A percentile compares a stretch with the other conserved stretches of the same genome.
Evolutionary conservation across 345 rosid genomes (phyloP).

Genomic region (Eucalyptus decipiens): DNA sequence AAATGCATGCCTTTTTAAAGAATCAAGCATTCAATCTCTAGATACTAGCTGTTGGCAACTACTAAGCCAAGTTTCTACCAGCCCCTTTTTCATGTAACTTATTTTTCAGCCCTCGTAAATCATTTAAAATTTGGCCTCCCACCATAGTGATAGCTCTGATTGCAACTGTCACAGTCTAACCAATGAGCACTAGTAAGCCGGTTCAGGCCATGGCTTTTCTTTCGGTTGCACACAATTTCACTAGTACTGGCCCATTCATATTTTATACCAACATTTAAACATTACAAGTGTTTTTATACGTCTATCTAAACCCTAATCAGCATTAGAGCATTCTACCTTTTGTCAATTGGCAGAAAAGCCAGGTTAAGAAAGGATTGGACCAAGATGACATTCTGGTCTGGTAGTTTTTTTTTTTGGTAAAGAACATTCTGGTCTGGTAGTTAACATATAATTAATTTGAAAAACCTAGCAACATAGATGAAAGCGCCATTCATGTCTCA

Average conservation of each 20-base stretch:
- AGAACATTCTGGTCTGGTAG: neutral
- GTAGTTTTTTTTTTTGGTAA: no score
- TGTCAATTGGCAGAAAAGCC: neutral
- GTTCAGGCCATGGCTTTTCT: neutral
- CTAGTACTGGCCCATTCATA: neutral
- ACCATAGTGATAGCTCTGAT: neutral
- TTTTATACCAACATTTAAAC: neutral
- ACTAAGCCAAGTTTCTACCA: neutral
- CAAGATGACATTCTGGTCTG: neutral
- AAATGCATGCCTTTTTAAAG: neutral
- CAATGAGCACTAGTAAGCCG: neutral
- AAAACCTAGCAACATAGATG: neutral
- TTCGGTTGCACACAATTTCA: neutral
- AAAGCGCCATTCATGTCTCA: neutral
- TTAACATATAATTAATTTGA: neutral
- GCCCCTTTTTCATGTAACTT: neutral
- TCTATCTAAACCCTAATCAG: neutral
- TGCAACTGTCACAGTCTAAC: neutral
- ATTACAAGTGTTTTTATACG: neutral
- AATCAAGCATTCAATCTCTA: neutral
- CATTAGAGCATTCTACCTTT: neutral
- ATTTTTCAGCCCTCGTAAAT: neutral
- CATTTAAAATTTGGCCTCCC: neutral
- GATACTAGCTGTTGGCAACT: neutral
- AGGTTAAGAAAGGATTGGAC: neutral